These are phyloP conservation scores for barley (Hordeum vulgare) DNA, from an alignment of 176 grass and related monocot genomes.

Conservation along the genomic window MorexV3_pseudomolecules_assembly NC_058523.1:38662903-38663402, in stretches of 20 bases:
- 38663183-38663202: no score
- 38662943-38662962: conserved; percentile 76
- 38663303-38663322: conserved; percentile 40
- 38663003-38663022: no score
- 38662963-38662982: background rate
- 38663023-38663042: conserved; percentile 51
- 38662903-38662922: conserved; percentile 65
- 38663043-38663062: conserved; percentile 30
- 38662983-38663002: no score
- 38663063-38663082: conserved; percentile 55
- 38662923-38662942: conserved; percentile 43
- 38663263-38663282: conserved; percentile 45
- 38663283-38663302: conserved; percentile 90
- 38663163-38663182: background rate
- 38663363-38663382: no score
- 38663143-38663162: conserved; percentile 62
- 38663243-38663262: background rate
- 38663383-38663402: background rate
- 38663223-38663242: no score
- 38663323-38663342: conserved; percentile 40
- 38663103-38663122: conserved; percentile 70
- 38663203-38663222: no score
- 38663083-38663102: conserved; percentile 14
- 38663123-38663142: conserved; percentile 27
- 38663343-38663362: no score